Evolutionary conservation across 192 early-diverging fungal species (phyloP).

Genomic region (Thamnidium elegans): DNA sequence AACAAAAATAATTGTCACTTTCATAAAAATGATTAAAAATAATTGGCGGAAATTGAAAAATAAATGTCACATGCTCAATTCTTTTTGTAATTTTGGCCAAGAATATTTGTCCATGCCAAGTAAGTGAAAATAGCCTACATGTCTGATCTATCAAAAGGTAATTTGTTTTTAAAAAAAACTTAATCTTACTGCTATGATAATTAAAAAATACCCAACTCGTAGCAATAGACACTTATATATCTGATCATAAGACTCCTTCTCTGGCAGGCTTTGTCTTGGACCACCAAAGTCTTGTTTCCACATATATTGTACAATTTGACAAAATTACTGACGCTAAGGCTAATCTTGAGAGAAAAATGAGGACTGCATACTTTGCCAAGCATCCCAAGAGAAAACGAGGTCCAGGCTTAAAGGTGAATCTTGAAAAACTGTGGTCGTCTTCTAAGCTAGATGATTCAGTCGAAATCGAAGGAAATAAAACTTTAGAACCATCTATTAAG

Average conservation of each 20-base stretch:
- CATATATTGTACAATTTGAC: slow-evolving; percentile 1
- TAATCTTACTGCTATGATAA: slow-evolving; percentile 23
- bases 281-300: slow-evolving; percentile 21
- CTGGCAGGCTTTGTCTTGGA: slow-evolving; percentile 20
- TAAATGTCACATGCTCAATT: slow-evolving; percentile 3
- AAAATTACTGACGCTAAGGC: slow-evolving; percentile 17
- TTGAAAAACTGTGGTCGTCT: slow-evolving; percentile 18
- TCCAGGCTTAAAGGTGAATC: slow-evolving; percentile 20
- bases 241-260: slow-evolving; percentile 18
- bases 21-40: too few species aligned
- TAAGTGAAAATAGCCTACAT: slow-evolving; percentile 17
- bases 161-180: slow-evolving; percentile 11
- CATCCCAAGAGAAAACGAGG: slow-evolving; percentile 17
- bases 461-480: slow-evolving; percentile 16
- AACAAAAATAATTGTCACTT: too few species aligned
- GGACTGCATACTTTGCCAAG: background rate
- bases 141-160: slow-evolving; percentile 17
- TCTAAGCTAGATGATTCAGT: slow-evolving; percentile 14
- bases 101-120: too few species aligned
- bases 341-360: slow-evolving; percentile 12
- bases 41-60: too few species aligned
- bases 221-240: slow-evolving; percentile 21
- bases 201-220: slow-evolving; percentile 19
- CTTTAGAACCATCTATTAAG: slow-evolving; percentile 14
- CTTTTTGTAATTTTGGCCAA: too few species aligned